Conservation (phyloP, 2,329 filamentous ascomycete genomes). For the Ophiostoma himal-ulmi region DNA sequence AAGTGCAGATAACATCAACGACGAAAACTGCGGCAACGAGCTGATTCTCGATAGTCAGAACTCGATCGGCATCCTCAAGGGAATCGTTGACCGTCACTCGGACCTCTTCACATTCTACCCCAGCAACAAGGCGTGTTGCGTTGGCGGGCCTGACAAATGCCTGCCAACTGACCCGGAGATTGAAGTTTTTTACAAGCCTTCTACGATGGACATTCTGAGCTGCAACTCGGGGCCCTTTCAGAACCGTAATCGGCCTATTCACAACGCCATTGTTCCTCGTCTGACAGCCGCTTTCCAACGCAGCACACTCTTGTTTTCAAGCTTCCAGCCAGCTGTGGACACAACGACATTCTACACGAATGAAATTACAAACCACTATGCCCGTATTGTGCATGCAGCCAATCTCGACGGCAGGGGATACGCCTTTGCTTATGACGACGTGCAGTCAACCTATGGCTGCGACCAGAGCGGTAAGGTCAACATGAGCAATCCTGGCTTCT, state of each 20-base stretch:
- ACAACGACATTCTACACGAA: constrained; percentile 36
- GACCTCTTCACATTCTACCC: constrained; percentile 30
- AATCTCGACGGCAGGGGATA: constrained; percentile 53
- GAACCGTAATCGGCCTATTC: constrained; percentile 36
- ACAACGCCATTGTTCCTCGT: constrained; percentile 43
- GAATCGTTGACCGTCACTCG: constrained; percentile 41
- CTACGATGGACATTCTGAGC: constrained; percentile 58
- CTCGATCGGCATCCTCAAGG: constrained; percentile 47
- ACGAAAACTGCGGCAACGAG: constrained; percentile 27
- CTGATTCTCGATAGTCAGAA: constrained; percentile 62
- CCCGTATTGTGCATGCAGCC: constrained; percentile 49
- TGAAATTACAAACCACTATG: constrained; percentile 52
- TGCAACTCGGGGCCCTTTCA: constrained; percentile 60
- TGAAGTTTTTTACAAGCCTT: constrained; percentile 50
- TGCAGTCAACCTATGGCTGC: constrained; percentile 44
- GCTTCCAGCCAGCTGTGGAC: constrained; percentile 29
- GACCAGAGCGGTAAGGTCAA: constrained; percentile 40
- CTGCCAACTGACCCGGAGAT: constrained; percentile 28
- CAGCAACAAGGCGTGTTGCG: background rate
- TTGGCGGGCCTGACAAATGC: background rate
- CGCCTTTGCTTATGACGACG: constrained; percentile 58
- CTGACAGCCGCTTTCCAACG: constrained; percentile 49
- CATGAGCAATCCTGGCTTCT: constrained; percentile 9
- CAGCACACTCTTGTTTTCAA: constrained; percentile 45
- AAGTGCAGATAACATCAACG: background rate